A percentile compares a stretch with the other conserved stretches of the same genome.
Evolutionary conservation across 371 early-diverging fungal species (phyloP).

Genomic region (Mortierella sp.): DNA sequence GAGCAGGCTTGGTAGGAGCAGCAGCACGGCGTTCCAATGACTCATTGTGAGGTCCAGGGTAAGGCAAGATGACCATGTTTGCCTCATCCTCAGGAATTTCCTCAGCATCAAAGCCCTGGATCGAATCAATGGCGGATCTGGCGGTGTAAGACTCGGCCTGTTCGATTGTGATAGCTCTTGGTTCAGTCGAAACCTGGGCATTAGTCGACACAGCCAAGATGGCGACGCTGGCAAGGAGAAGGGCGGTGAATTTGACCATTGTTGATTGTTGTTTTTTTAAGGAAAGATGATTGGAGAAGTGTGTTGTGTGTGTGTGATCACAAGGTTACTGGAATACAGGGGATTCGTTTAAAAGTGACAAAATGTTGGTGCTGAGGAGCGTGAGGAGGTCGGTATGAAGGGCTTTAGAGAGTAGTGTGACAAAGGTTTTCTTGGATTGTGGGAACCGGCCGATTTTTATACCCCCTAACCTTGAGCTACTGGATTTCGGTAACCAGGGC

Average conservation of each 20-base stretch:
- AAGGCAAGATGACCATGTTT: background rate
- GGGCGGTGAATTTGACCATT: slow-evolving; percentile 47
- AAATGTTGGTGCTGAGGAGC: background rate
- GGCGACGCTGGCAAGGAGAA: slow-evolving; percentile 42
- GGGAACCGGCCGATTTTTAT: background rate
- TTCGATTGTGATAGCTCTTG: background rate
- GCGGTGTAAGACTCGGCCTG: background rate
- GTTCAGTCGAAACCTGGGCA: slow-evolving; percentile 13
- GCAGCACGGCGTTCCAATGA: slow-evolving; percentile 16
- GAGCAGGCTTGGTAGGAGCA: background rate
- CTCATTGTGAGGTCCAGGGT: background rate
- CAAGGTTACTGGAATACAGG: no score
- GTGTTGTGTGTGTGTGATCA: no score
- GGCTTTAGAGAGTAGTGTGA: background rate
- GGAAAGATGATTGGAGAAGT: background rate
- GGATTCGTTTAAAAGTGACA: no score
- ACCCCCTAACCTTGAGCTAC: background rate
- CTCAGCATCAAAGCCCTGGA: no score
- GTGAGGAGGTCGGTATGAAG: slow-evolving; percentile 7
- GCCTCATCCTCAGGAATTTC: background rate
- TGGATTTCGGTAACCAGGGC: background rate
- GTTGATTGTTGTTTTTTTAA: background rate
- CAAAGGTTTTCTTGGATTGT: background rate
- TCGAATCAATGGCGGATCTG: background rate
- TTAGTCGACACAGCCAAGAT: slow-evolving; percentile 30